Evolutionary conservation across 2,329 filamentous ascomycete genomes (phyloP).

Genomic region (Cladosporium sp.): DNA sequence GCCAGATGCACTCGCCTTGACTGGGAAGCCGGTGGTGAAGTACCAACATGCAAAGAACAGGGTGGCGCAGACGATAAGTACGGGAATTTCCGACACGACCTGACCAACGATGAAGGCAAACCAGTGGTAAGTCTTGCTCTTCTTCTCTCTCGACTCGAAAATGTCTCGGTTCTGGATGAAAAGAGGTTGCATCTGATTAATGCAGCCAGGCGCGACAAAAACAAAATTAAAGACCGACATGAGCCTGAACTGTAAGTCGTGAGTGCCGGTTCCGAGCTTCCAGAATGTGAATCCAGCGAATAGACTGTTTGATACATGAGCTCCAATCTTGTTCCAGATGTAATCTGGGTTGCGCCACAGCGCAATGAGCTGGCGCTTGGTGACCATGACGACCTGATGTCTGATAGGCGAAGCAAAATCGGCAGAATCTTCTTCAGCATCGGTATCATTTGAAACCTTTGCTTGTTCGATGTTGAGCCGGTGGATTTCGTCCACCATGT

Average conservation of each 20-base stretch:
- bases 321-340: conserved; percentile 58
- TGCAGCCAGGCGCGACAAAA: conserved; percentile 41
- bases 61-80: conserved; percentile 58
- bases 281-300: conserved; percentile 49
- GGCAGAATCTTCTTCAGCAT: conserved; percentile 31
- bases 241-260: conserved; percentile 35
- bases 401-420: conserved; percentile 42
- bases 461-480: conserved; percentile 35
- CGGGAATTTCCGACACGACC: conserved; percentile 67
- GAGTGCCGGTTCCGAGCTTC: conserved; percentile 32
- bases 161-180: conserved; percentile 56
- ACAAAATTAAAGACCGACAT: conserved; percentile 33
- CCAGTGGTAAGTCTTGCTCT: conserved; percentile 72
- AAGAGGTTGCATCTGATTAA: conserved; percentile 56
- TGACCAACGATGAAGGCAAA: conserved; percentile 66
- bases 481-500: conserved; percentile 35
- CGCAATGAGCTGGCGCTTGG: conserved; percentile 49
- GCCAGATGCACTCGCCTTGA: conserved; percentile 44
- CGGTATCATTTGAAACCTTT: conserved; percentile 30
- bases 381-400: conserved; percentile 12
- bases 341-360: conserved; percentile 66
- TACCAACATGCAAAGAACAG: conserved; percentile 29
- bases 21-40: conserved; percentile 39
- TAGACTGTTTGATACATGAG: conserved; percentile 49
- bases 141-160: conserved; percentile 57